Evolutionary conservation across 305 asterid species (phyloP).

Genomic region (Fraxinus baroniana): DNA sequence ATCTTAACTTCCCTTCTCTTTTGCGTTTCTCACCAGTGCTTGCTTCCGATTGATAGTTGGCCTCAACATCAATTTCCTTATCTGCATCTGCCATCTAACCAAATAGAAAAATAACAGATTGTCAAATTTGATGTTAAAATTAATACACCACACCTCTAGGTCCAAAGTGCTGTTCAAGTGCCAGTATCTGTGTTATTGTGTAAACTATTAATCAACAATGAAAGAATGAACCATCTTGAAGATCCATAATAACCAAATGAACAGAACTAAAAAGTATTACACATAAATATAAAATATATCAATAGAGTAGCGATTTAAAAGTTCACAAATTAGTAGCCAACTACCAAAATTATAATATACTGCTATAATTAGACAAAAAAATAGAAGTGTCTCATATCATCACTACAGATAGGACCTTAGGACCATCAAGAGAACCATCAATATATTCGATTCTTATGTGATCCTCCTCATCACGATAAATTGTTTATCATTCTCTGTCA

Average conservation of each 20-base stretch:
- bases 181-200: background rate
- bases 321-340: background rate
- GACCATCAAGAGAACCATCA: background rate
- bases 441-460: background rate
- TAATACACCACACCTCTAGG: background rate
- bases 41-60: conserved; percentile 45
- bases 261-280: background rate
- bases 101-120: background rate
- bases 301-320: background rate
- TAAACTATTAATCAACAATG: background rate
- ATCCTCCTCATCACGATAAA: background rate
- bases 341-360: background rate
- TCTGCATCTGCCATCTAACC: conserved; percentile 55
- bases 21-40: conserved; percentile 61
- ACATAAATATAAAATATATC: background rate
- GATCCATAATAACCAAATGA: background rate
- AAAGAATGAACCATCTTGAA: background rate
- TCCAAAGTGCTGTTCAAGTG: background rate
- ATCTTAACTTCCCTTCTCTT: conserved; percentile 65
- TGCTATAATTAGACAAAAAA: background rate
- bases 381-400: background rate
- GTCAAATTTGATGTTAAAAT: background rate
- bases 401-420: background rate
- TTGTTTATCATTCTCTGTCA: background rate
- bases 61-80: conserved; percentile 44